phyloP scores from a whole-genome alignment of 2,329 filamentous ascomycete genomes.

The Beauveria sp. region DNA sequence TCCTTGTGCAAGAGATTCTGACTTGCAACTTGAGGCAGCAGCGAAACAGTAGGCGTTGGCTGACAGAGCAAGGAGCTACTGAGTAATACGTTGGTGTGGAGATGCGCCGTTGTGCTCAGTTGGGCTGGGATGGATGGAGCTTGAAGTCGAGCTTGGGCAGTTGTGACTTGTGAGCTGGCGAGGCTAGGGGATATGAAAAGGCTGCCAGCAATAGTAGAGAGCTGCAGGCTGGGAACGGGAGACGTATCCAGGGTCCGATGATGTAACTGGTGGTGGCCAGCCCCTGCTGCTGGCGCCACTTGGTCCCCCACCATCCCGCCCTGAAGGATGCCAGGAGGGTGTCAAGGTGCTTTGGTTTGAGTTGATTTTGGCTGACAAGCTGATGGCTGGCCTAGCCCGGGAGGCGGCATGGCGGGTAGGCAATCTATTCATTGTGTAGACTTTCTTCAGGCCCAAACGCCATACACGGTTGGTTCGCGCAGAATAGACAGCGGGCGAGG shows the following conservation, averaged over 20 bases:
- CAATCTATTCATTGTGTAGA: background rate
- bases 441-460: background rate
- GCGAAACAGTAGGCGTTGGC: background rate
- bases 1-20: background rate
- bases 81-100: background rate
- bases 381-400: background rate
- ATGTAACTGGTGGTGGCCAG: background rate
- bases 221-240: background rate
- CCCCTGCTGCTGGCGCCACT: background rate
- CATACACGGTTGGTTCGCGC: background rate
- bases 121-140: background rate
- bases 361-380: background rate
- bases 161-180: background rate
- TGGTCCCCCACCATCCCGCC: background rate
- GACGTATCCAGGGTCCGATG: conserved; percentile 7
- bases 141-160: background rate
- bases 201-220: background rate
- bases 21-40: background rate
- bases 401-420: background rate
- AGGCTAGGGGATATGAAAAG: background rate
- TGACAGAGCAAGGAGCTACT: background rate
- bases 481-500: background rate
- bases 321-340: background rate
- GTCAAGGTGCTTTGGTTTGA: background rate
- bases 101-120: background rate